Evolutionary conservation across 805 yeast species (phyloP).

Genomic region (Sporopachydermia lactativora): DNA sequence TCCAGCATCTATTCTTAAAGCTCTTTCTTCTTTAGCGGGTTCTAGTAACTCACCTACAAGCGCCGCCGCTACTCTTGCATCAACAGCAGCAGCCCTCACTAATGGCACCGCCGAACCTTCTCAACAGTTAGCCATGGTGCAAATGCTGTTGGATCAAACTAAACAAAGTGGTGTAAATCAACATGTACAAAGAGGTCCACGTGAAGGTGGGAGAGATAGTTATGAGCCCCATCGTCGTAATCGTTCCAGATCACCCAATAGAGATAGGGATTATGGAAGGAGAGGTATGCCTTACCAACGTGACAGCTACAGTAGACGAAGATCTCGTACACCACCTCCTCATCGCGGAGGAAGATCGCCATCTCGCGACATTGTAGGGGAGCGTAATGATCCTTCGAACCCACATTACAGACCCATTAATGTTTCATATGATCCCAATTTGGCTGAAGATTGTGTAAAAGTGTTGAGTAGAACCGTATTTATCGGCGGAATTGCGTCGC

Average conservation of each 20-base stretch:
- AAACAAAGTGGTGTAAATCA: conserved; percentile 12
- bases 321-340: conserved; percentile 35
- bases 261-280: conserved; percentile 4
- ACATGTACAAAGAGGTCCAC: conserved; percentile 4
- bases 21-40: conserved; percentile 48
- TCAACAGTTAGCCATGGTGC: conserved; percentile 29
- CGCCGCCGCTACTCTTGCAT: background rate
- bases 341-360: conserved; percentile 14
- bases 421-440: conserved; percentile 50
- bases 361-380: conserved; percentile 31
- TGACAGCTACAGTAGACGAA: conserved; percentile 31
- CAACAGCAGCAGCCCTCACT: background rate
- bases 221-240: conserved; percentile 4
- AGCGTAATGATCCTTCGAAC: conserved; percentile 53
- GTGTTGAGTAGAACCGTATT: conserved; percentile 85
- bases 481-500: conserved; percentile 83
- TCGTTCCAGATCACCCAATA: conserved; percentile 13
- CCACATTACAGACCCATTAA: conserved; percentile 67
- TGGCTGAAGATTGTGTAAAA: conserved; percentile 69
- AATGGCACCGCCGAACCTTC: conserved; percentile 3
- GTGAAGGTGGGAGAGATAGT: conserved; percentile 6
- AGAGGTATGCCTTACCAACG: conserved; percentile 17
- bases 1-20: conserved; percentile 54
- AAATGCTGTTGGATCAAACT: conserved; percentile 21
- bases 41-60: background rate